Conservation (phyloP, 2,329 filamentous ascomycete genomes). For the Immersiporthe knoxdaviesiana region DNA sequence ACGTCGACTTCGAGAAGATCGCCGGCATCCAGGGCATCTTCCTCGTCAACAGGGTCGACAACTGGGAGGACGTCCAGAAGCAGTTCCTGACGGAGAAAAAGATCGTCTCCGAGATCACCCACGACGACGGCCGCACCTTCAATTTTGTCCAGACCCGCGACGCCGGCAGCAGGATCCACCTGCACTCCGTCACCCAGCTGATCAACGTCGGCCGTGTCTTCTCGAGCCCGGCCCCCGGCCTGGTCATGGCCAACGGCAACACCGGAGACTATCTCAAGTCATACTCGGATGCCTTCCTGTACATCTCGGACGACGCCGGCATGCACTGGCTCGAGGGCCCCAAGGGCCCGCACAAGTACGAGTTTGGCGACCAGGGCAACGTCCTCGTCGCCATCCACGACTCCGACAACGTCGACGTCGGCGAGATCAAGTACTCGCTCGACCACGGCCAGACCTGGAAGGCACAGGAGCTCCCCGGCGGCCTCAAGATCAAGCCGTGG, state of each 20-base stretch:
- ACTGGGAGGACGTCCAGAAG: slow-evolving; percentile 74
- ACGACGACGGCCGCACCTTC: slow-evolving; percentile 92
- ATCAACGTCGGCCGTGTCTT: slow-evolving; percentile 85
- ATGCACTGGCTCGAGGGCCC: slow-evolving; percentile 77
- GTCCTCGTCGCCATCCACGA: slow-evolving; percentile 83
- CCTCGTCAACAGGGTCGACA: slow-evolving; percentile 85
- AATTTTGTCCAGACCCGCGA: slow-evolving; percentile 67
- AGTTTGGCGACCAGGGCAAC: slow-evolving; percentile 92
- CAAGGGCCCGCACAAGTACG: slow-evolving; percentile 88
- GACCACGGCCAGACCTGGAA: slow-evolving; percentile 89
- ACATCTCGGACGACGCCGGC: slow-evolving; percentile 89
- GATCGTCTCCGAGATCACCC: slow-evolving; percentile 81
- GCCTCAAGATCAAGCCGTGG: slow-evolving; percentile 68
- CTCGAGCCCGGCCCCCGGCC: slow-evolving; percentile 88
- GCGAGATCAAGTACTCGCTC: slow-evolving; percentile 73
- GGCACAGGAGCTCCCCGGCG: slow-evolving; percentile 66
- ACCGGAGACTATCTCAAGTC: slow-evolving; percentile 73
- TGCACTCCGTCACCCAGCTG: slow-evolving; percentile 89
- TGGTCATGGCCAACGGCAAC: slow-evolving; percentile 94
- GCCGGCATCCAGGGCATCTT: slow-evolving; percentile 90
- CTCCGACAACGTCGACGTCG: slow-evolving; percentile 63
- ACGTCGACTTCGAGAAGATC: slow-evolving; percentile 95
- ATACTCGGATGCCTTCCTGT: slow-evolving; percentile 78
- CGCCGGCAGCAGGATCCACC: slow-evolving; percentile 68
- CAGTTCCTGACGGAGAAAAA: slow-evolving; percentile 61